Base-by-base conservation (phyloP, 2,329 filamentous ascomycete genomes). In the Exophiala dermatitidis region DNA sequence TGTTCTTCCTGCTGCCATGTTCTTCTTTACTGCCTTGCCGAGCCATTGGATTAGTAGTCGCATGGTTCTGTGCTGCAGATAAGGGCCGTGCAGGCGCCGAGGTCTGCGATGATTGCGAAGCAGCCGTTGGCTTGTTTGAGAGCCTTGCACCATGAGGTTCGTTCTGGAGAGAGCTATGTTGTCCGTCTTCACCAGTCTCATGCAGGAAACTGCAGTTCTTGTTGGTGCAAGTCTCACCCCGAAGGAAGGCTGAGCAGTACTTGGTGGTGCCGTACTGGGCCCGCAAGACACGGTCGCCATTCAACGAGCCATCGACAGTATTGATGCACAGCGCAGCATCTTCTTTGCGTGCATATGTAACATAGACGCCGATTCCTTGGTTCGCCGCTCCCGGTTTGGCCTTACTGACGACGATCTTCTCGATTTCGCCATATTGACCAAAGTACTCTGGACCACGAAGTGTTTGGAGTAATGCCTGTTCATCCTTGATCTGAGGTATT, bases 341-440 rank as follows among this genome's bases (percentile, higher is more conserved):
- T 60, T 89, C 83, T 67, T 95, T 95, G 60, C 82, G 85, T 62
- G 93, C 86, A 68, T 96, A 98, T 0, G 93, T 98, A n/a, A 98
- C 93, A 66, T 98, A 98, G 47, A 98, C 91, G 44, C 93, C 93
- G 3, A 98, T 85, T 0, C 90, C 94, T 64, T 93, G 87, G 61
- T 89, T 87, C 52, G 79, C 75, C 33, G 77, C 75, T 43, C 77
- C 77, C 58, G 91, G 88, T 70, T 95, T 95, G 38, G 90, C 83
- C 69, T 95, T 96, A 76, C 90, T 97, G 61, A 98, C 95, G 50
- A 95, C 95, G 52, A 98, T 97, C 71, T 98, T 98, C 67, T 95
- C 86, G 63, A 98, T 98, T 67, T 91, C 93, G 63, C 93, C 93
- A 68, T 98, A 98, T 70, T 98, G 93, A 4, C 93, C 93, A 65